phyloP scores from a whole-genome alignment of 2,329 filamentous ascomycete species.

The Paraphoma chrysanthemicola region DNA sequence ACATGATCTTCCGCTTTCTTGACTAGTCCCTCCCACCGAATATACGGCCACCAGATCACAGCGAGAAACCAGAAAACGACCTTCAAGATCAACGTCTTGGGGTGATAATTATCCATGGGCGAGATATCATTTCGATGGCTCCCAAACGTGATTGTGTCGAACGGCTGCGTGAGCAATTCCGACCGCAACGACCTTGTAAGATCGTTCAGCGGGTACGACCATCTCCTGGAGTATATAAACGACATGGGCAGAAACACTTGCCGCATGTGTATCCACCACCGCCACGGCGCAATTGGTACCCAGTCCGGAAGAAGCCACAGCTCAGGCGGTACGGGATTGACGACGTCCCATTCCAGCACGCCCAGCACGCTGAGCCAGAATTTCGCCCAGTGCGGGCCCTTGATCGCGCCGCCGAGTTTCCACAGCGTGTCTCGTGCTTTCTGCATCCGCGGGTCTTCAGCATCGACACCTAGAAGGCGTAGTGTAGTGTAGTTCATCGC shows the following conservation, averaged over 20 bases:
- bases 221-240: slow-evolving; percentile 84
- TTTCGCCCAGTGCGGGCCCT: slow-evolving; percentile 94
- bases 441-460: slow-evolving; percentile 84
- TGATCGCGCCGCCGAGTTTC: slow-evolving; percentile 81
- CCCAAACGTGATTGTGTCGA: slow-evolving; percentile 78
- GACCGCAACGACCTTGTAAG: slow-evolving; percentile 75
- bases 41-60: slow-evolving; percentile 79
- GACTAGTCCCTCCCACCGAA: slow-evolving; percentile 71
- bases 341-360: slow-evolving; percentile 85
- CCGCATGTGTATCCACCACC: slow-evolving; percentile 99
- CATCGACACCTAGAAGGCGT: slow-evolving; percentile 80
- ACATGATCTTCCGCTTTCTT: slow-evolving; percentile 79
- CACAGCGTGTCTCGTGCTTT: slow-evolving; percentile 85
- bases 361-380: slow-evolving; percentile 90
- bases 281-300: slow-evolving; percentile 87
- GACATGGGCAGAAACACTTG: slow-evolving; percentile 94
- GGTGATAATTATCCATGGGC: slow-evolving; percentile 85
- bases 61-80: slow-evolving; percentile 78
- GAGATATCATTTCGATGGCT: slow-evolving; percentile 83
- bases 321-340: slow-evolving; percentile 93
- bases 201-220: slow-evolving; percentile 77
- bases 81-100: slow-evolving; percentile 85
- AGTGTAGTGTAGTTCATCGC: slow-evolving; percentile 84
- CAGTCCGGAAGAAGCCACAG: slow-evolving; percentile 92
- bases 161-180: slow-evolving; percentile 83